These are phyloP conservation scores for Arctostaphylos glauca DNA, from an alignment of 148 eudicot species.

Conservation along the genomic window DNA sequence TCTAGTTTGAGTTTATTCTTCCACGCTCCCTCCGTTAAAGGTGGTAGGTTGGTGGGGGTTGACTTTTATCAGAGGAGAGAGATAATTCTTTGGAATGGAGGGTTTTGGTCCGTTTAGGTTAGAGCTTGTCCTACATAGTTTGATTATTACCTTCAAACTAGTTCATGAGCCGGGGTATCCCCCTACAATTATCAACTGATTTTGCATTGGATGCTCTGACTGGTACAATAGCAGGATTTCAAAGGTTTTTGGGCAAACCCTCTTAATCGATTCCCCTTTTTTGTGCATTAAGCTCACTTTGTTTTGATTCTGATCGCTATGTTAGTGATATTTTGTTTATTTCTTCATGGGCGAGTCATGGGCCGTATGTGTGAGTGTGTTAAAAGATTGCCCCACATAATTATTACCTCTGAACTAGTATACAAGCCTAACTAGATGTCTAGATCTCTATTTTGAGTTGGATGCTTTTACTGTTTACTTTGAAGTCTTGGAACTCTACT, in stretches of 20 bases:
- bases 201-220: not conserved
- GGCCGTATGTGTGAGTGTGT: not conserved
- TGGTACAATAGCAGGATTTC: not conserved
- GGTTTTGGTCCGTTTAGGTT: not conserved
- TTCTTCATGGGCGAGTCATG: not conserved
- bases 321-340: not conserved
- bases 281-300: not conserved
- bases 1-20: constrained; percentile 14
- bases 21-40: constrained; percentile 27
- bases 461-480: not conserved
- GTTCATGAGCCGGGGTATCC: not conserved
- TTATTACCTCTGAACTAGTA: not conserved
- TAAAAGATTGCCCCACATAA: not conserved
- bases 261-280: not conserved
- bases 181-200: not conserved
- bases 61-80: constrained; percentile 25
- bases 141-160: not conserved
- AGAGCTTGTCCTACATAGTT: not conserved
- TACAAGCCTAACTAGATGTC: not conserved
- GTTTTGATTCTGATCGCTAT: not conserved
- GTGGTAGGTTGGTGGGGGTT: constrained; percentile 61
- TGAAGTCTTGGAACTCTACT: not conserved
- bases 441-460: not conserved
- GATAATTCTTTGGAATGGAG: constrained; percentile 15
- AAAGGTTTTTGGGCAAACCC: not conserved